These are phyloP conservation scores for Erythrobasidium hasegawianum DNA, from an alignment of 1,284 basidiomycete genomes.

Conservation along the genomic window DNA sequence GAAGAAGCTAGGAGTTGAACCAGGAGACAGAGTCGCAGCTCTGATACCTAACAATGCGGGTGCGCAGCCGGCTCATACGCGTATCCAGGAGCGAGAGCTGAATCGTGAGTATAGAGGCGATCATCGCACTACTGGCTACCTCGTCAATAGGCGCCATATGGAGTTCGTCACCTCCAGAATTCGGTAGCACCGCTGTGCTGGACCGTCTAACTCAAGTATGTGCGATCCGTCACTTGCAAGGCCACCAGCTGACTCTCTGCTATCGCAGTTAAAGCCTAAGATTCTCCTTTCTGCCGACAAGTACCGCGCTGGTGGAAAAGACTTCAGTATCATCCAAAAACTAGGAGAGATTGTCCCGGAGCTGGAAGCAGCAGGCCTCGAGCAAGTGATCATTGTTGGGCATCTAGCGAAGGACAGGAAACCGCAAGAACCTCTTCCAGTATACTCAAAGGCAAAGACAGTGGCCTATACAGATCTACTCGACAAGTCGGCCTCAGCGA, in stretches of 20 bases:
- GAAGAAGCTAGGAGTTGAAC: slow-evolving; percentile 25
- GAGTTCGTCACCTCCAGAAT: slow-evolving; percentile 82
- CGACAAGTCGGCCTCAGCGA: slow-evolving; percentile 37
- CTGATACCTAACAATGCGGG: slow-evolving; percentile 29
- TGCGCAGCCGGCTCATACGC: not conserved
- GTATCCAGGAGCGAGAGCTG: too few species aligned
- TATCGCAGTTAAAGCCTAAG: slow-evolving; percentile 65
- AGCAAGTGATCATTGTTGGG: slow-evolving; percentile 60
- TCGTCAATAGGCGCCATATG: slow-evolving; percentile 69
- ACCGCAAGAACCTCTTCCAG: slow-evolving; percentile 5
- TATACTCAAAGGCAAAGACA: slow-evolving; percentile 1
- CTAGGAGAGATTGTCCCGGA: slow-evolving; percentile 47
- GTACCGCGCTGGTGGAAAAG: slow-evolving; percentile 32
- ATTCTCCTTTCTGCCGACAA: slow-evolving; percentile 64
- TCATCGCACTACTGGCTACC: slow-evolving; percentile 69
- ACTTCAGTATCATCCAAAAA: slow-evolving; percentile 55
- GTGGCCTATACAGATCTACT: slow-evolving; percentile 27
- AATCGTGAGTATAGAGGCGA: slow-evolving; percentile 55
- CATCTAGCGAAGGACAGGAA: slow-evolving; percentile 47
- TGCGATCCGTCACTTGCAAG: slow-evolving; percentile 25
- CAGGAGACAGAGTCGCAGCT: slow-evolving; percentile 38
- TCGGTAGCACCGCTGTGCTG: slow-evolving; percentile 73
- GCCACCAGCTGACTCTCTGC: slow-evolving; percentile 20
- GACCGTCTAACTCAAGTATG: slow-evolving; percentile 58
- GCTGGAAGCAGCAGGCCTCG: slow-evolving; percentile 13